Evolutionary conservation across 495 filamentous ascomycete species (phyloP), one percentile per base, ranked within the genome.

Genomic region (Amniculicola lignicola): DNA sequence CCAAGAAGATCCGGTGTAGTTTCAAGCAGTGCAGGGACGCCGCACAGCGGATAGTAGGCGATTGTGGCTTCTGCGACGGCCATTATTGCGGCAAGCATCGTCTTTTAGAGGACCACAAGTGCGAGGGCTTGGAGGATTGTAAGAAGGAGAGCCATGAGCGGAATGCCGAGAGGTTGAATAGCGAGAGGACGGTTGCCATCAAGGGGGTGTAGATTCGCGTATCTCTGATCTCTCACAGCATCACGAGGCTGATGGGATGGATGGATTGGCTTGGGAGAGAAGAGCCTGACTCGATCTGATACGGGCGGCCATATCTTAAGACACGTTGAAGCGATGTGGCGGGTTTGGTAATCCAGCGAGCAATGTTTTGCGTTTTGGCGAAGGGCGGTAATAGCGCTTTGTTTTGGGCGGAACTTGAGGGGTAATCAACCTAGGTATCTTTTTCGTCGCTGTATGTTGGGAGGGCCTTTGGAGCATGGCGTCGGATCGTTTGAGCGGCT

Each of bases 81-180:
- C 87, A 93, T 70, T 97, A 87, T 76, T 98, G 93, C 75, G 88
- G 86, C 46, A 90, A 88, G 75, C 93, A 98, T 75, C 79, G 93
- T 14, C 81, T 97, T 71, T 71, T 97, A 41, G 93, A 98, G 73
- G 85, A 89, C 56, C 93, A 98, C 74, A 86, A 88, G 68, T 98
- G 93, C 74, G 81, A 78, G 53, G 90, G 90, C n/a, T 75, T 98
- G 55, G 94, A 97, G 74, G 86, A 96, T 73, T 96, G 90, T 80
- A 96, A 95, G 81, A 90, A 93, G 77, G 89, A 95, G 70, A 87
- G 84, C 15, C 88, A 94, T 71, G 90, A 92, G 68, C 82, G 87
- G 45, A 98, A 98, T 67, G 87, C 86, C 54, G 86, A 89, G 64
- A 91, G 93, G 77, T 75, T 97, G 68, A 89, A 95, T 70, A 80